Base-by-base conservation (phyloP, 345 rosid species). In the Aquilaria malaccensis region DNA sequence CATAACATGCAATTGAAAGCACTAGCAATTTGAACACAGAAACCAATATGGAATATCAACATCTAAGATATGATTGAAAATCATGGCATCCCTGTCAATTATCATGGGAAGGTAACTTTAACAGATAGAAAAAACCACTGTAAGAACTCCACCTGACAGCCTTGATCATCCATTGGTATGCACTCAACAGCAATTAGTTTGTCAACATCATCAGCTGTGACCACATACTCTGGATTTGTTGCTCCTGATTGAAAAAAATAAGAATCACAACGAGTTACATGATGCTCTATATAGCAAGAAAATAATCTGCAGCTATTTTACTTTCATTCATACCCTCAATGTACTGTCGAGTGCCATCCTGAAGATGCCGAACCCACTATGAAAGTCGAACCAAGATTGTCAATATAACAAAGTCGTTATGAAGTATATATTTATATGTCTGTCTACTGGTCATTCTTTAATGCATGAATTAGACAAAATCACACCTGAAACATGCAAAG, bases 201-300 rank as follows among this genome's bases (percentile, higher is more conserved):
- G 68, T 90, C 96, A 58, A 94, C 97, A 77, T 94, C 99, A 80
- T 94, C 99, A 58, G 97, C 99, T 6, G 99, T 94, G 67, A 94
- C 93, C 70, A 86, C 70, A 72, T 94, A 94, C 70, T 94, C 97
- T 43, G 99, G 99, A 80, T 88, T 86, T 53, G 99, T 90, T 59
- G 96, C 99, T 66, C 99, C 97, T 94, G 79, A 49, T 68, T 62
- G 22, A 22, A 55, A 46, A 55, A 61, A 30, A 59, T 56, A 71
- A 13, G 45, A 12, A 4, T 29, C 11, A 7, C 45, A 31, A 30
- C 29, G 15, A 33, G 10, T 50, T 32, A 61, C 12, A 37, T 10
- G 50, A 49, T 29, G 66, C 15, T 60, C 31, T 11, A 33, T 45
- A 1, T 11, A 60, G 30, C 15, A 46, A 31, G 45, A 31, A 43